These are phyloP conservation scores for Emericellopsis cladophorae DNA, from an alignment of 2,329 filamentous ascomycete species.

Conservation along the genomic window DNA sequence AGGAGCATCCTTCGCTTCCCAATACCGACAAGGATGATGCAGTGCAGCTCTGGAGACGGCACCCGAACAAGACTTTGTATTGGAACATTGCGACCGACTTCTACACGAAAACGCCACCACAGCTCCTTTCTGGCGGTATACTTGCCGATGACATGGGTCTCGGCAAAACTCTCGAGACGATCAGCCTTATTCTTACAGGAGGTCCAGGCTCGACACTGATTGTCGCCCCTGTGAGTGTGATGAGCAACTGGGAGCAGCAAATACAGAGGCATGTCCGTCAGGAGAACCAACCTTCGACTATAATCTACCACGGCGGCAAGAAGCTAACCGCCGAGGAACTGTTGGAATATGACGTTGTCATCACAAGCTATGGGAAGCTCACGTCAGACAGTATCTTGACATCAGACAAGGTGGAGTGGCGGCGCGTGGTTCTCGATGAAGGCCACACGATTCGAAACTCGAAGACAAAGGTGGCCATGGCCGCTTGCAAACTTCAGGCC, in stretches of 20 bases:
- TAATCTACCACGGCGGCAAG: slow-evolving; percentile 61
- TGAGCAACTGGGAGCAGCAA: slow-evolving; percentile 84
- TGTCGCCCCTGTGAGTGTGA: slow-evolving; percentile 69
- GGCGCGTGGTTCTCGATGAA: slow-evolving; percentile 70
- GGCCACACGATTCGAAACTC: slow-evolving; percentile 74
- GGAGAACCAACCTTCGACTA: slow-evolving; percentile 49
- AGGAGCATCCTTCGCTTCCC: slow-evolving; percentile 60
- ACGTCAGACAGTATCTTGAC: slow-evolving; percentile 42
- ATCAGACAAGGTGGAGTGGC: slow-evolving; percentile 45
- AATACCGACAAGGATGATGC: slow-evolving; percentile 38
- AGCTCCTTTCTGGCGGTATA: slow-evolving; percentile 67
- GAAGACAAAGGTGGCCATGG: slow-evolving; percentile 56
- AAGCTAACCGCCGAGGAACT: slow-evolving; percentile 46
- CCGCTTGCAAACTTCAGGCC: slow-evolving; percentile 54
- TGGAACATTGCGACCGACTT: slow-evolving; percentile 51
- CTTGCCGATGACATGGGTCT: slow-evolving; percentile 35
- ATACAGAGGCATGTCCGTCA: slow-evolving; percentile 58
- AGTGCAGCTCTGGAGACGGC: slow-evolving; percentile 67
- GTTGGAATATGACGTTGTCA: slow-evolving; percentile 57
- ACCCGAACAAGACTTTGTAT: slow-evolving; percentile 35
- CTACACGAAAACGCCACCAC: slow-evolving; percentile 41
- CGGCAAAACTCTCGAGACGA: slow-evolving; percentile 64
- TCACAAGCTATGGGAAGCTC: slow-evolving; percentile 76
- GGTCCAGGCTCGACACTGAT: slow-evolving; percentile 58
- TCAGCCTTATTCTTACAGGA: slow-evolving; percentile 58